These are phyloP conservation scores for Phytophthora tentaculata DNA, from an alignment of 352 stramenopile species.

Conservation along the genomic window DNA sequence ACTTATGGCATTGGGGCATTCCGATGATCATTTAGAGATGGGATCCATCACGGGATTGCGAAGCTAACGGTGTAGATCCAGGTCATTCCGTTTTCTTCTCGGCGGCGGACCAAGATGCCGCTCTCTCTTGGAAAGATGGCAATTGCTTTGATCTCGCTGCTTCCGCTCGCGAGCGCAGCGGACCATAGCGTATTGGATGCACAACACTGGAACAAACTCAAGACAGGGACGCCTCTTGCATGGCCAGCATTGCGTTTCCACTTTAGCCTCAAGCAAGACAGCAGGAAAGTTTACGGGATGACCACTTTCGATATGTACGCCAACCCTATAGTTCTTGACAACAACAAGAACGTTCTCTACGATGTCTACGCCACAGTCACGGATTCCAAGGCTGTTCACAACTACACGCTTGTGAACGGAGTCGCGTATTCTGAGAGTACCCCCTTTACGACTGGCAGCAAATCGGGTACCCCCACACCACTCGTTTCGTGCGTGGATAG, in stretches of 20 bases:
- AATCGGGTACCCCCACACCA: background rate
- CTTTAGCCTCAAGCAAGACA: slow-evolving; percentile 37
- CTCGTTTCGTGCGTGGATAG: slow-evolving; percentile 1
- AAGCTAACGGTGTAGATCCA: background rate
- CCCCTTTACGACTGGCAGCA: slow-evolving; percentile 4
- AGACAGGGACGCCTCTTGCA: slow-evolving; percentile 12
- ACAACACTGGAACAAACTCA: slow-evolving; percentile 10
- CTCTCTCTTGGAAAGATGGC: slow-evolving; percentile 2
- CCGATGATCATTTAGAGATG: background rate
- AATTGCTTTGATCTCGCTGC: slow-evolving; percentile 7
- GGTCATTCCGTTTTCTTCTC: slow-evolving; percentile 18
- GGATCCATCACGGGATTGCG: background rate
- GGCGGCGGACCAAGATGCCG: slow-evolving; percentile 1
- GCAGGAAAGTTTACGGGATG: slow-evolving; percentile 34
- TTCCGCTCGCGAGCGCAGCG: slow-evolving; percentile 7
- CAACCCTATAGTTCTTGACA: slow-evolving; percentile 26
- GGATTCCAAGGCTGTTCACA: slow-evolving; percentile 23
- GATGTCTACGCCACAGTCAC: slow-evolving; percentile 34
- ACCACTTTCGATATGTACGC: slow-evolving; percentile 42
- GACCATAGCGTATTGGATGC: slow-evolving; percentile 3
- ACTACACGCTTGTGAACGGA: slow-evolving; percentile 42
- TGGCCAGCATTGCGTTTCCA: slow-evolving; percentile 38
- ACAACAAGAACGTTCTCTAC: slow-evolving; percentile 37
- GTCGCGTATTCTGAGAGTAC: slow-evolving; percentile 26
- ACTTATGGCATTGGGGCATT: background rate